Evolutionary conservation across 2,329 filamentous ascomycete species (phyloP).

Genomic region (Intubia oerlemansii): DNA sequence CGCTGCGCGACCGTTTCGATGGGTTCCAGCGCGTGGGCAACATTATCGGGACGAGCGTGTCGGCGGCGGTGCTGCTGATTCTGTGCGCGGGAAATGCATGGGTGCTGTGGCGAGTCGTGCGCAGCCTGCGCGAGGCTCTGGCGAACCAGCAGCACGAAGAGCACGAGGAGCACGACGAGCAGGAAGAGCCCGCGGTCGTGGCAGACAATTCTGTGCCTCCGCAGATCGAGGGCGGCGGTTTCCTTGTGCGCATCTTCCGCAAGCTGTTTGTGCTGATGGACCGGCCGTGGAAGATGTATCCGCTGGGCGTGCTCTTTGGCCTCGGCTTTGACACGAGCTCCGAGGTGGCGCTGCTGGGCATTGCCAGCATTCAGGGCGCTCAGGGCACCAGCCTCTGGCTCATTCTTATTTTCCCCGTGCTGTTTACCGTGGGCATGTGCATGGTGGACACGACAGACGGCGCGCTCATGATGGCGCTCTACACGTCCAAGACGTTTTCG

Average conservation of each 20-base stretch:
- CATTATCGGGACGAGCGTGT: conserved; percentile 77
- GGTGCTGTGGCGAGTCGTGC: conserved; percentile 61
- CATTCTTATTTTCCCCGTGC: conserved; percentile 72
- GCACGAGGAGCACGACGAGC: background rate
- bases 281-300: conserved; percentile 89
- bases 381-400: conserved; percentile 82
- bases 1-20: conserved; percentile 61
- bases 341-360: conserved; percentile 79
- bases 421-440: conserved; percentile 94
- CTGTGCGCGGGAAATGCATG: conserved; percentile 70
- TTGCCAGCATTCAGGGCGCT: conserved; percentile 69
- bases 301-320: conserved; percentile 70
- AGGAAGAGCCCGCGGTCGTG: background rate
- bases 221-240: conserved; percentile 55
- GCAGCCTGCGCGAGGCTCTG: conserved; percentile 43
- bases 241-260: conserved; percentile 50
- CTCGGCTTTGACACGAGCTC: conserved; percentile 91
- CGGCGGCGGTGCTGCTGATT: conserved; percentile 61
- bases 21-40: conserved; percentile 62
- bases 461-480: conserved; percentile 85
- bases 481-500: conserved; percentile 60
- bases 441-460: conserved; percentile 82
- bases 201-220: conserved; percentile 25
- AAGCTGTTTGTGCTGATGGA: conserved; percentile 55
- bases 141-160: conserved; percentile 13